These are phyloP conservation scores for Canavalia gladiata DNA, from an alignment of 306 rosid genomes.

Conservation along the genomic window DNA sequence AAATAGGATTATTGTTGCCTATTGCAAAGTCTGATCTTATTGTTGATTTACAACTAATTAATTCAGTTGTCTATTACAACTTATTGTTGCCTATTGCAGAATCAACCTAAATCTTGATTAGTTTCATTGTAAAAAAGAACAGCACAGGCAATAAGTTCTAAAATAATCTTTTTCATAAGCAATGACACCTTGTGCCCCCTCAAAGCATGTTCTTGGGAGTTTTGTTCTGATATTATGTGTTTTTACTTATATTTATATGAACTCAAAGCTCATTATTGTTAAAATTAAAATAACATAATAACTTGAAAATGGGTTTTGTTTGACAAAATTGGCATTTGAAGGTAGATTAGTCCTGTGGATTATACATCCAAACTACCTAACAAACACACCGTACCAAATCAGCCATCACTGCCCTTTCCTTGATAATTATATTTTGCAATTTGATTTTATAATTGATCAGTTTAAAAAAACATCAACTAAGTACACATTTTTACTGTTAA, in stretches of 20 bases:
- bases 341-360: conserved; percentile 41
- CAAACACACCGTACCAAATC: conserved; percentile 58
- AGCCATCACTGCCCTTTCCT: conserved; percentile 57
- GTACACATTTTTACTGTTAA: too few species aligned
- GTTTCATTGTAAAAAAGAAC: conserved; percentile 15
- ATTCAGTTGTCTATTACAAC: neutral
- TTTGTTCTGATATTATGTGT: neutral
- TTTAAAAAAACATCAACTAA: too few species aligned
- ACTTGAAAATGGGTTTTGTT: too few species aligned
- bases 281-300: too few species aligned
- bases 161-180: neutral
- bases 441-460: too few species aligned
- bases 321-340: conserved; percentile 17
- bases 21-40: neutral
- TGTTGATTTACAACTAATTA: neutral
- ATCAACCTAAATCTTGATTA: conserved; percentile 18
- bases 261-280: too few species aligned
- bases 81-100: neutral
- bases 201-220: neutral
- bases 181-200: neutral
- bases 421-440: conserved; percentile 25
- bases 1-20: neutral
- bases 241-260: neutral
- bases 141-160: neutral
- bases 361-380: conserved; percentile 56